A percentile compares a stretch with the other conserved stretches of the same genome.
phyloP scores from a whole-genome alignment of 1,284 basidiomycete species.

The Melampsora allii-populina region DNA sequence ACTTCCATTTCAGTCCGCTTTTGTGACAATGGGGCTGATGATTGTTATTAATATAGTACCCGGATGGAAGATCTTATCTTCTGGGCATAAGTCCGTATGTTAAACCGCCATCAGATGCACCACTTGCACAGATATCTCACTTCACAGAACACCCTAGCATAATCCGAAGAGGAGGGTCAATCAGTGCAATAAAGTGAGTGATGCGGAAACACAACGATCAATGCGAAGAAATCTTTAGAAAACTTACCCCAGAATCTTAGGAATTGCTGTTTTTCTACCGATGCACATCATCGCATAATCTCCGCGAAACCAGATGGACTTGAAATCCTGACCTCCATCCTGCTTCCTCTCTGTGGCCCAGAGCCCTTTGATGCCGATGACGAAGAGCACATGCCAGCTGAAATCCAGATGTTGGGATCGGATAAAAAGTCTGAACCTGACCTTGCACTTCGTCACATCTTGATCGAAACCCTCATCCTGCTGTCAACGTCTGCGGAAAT shows the following conservation, averaged over 20 bases:
- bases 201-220: constrained; percentile 30
- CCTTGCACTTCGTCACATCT: constrained; percentile 71
- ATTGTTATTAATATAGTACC: constrained; percentile 56
- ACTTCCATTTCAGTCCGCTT: constrained; percentile 11
- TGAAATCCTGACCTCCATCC: constrained; percentile 73
- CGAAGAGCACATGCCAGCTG: constrained; percentile 77
- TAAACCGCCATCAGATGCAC: constrained; percentile 63
- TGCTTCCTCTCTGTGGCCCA: constrained; percentile 87
- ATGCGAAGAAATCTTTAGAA: neutral
- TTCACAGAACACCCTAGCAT: constrained; percentile 84
- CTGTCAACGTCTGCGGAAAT: constrained; percentile 85
- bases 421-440: constrained; percentile 83
- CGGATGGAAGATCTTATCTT: constrained; percentile 68
- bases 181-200: constrained; percentile 75
- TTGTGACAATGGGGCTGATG: neutral
- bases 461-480: constrained; percentile 82
- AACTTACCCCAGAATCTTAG: constrained; percentile 54
- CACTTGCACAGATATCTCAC: constrained; percentile 71
- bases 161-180: constrained; percentile 79
- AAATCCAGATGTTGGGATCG: constrained; percentile 81
- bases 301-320: constrained; percentile 57
- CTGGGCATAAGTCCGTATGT: constrained; percentile 59
- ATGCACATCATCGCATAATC: constrained; percentile 67
- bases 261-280: constrained; percentile 70
- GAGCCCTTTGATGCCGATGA: constrained; percentile 64